Percentiles rank a stretch among this genome's conserved stretches.
Evolutionary conservation across 2,329 filamentous ascomycete species (phyloP).

Genomic region (Colletotrichum gigasporum): DNA sequence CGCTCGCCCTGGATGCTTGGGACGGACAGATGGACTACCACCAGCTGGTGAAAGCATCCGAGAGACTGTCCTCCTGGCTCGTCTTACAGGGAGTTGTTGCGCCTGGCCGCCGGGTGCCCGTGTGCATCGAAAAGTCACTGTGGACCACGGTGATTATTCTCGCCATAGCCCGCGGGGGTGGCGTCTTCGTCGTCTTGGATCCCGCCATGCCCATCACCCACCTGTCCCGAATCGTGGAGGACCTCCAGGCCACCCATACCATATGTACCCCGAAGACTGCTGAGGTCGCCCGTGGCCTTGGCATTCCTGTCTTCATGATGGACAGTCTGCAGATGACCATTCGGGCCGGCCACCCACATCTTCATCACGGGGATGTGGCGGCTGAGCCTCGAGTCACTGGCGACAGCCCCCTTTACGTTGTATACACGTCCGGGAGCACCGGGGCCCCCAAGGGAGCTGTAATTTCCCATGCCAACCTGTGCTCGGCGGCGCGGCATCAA

Average conservation of each 20-base stretch:
- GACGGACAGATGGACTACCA: too few relatives aligned
- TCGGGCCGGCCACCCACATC: too few relatives aligned
- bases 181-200: conserved; percentile 44
- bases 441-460: conserved; percentile 65
- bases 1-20: too few relatives aligned
- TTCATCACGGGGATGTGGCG: background rate
- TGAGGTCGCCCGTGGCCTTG: too few relatives aligned
- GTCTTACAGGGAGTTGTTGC: too few relatives aligned
- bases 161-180: conserved; percentile 44
- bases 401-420: conserved; percentile 42
- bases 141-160: conserved; percentile 42
- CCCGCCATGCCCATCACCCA: conserved; percentile 19
- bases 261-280: too few relatives aligned
- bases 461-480: conserved; percentile 40
- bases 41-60: too few relatives aligned
- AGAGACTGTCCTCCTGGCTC: too few relatives aligned
- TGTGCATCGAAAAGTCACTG: conserved; percentile 44
- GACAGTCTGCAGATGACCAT: background rate
- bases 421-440: conserved; percentile 68
- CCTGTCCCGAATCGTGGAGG: background rate
- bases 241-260: background rate
- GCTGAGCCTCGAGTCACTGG: too few relatives aligned
- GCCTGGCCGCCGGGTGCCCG: too few relatives aligned
- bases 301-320: too few relatives aligned
- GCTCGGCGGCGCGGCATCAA: conserved; percentile 23